Percentiles rank a stretch among this genome's conserved stretches.
Conservation (phyloP, 2,329 filamentous ascomycete genomes). For the Aspergillus sp. region DNA sequence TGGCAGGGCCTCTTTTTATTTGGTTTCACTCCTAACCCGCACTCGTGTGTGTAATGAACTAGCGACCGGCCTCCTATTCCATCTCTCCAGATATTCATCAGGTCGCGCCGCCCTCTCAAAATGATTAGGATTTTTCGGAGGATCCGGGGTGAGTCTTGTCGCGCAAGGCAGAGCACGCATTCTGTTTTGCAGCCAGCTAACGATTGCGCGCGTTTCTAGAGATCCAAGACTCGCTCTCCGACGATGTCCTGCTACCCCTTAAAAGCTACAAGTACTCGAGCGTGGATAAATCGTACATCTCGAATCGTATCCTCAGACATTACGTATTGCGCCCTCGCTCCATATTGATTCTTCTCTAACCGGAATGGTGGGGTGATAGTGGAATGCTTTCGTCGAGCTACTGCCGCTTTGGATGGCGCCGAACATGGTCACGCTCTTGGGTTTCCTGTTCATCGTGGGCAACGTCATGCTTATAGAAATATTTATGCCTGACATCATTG, state of each 20-base stretch:
- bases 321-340: constrained; percentile 66
- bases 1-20: constrained; percentile 2
- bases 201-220: constrained; percentile 21
- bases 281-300: constrained; percentile 93
- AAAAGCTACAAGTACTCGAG: constrained; percentile 97
- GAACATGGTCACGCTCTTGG: constrained; percentile 94
- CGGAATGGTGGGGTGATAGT: constrained; percentile 56
- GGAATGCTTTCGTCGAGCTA: constrained; percentile 92
- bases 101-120: constrained; percentile 3
- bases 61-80: background rate
- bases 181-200: constrained; percentile 4
- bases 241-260: constrained; percentile 86
- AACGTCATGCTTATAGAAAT: constrained; percentile 77
- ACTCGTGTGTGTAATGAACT: constrained; percentile 5
- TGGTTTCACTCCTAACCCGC: background rate
- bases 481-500: constrained; percentile 84
- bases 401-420: constrained; percentile 95
- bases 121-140: constrained; percentile 35
- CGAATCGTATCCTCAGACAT: constrained; percentile 88
- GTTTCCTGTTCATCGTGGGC: constrained; percentile 88
- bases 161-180: background rate
- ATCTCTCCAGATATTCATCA: background rate
- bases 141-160: constrained; percentile 34
- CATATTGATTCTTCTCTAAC: constrained; percentile 12
- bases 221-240: constrained; percentile 66